Percentiles rank a stretch among this genome's conserved stretches.
Conservation (phyloP, 257 asterid species). For the Lycium ferocissimum region DNA sequence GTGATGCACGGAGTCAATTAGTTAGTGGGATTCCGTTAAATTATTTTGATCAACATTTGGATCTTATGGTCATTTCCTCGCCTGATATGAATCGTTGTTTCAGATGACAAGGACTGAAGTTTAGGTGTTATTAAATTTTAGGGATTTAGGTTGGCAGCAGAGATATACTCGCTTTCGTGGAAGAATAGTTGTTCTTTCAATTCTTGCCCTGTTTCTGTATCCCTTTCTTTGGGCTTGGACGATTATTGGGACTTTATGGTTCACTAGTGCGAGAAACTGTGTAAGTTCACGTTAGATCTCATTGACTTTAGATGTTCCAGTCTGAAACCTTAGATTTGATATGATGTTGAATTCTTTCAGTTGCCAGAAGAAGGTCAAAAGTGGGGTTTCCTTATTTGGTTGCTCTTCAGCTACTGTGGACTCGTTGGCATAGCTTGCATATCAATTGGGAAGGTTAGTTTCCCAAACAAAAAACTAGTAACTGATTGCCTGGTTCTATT, state of each 20-base stretch:
- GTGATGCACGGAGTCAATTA: neutral
- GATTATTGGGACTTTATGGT: slow-evolving; percentile 85
- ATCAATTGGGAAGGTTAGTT: slow-evolving; percentile 79
- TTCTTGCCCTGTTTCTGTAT: slow-evolving; percentile 73
- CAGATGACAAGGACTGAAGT: slow-evolving; percentile 29
- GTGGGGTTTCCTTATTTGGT: slow-evolving; percentile 98
- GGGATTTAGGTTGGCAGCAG: slow-evolving; percentile 99
- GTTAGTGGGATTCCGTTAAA: neutral
- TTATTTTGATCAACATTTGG: neutral
- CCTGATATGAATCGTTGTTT: neutral
- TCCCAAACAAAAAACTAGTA: neutral
- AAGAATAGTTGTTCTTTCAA: slow-evolving; percentile 77
- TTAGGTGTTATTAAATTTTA: slow-evolving; percentile 36
- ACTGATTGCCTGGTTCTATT: neutral
- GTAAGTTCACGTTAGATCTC: slow-evolving; percentile 54
- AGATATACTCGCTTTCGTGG: slow-evolving; percentile 86
- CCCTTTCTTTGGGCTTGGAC: slow-evolving; percentile 96
- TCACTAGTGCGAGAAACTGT: slow-evolving; percentile 74
- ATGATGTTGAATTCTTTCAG: slow-evolving; percentile 45
- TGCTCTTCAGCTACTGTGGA: slow-evolving; percentile 96
- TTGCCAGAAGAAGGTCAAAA: slow-evolving; percentile 97
- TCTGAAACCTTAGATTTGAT: neutral
- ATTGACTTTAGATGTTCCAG: neutral
- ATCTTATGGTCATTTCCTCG: neutral
- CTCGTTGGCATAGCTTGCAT: slow-evolving; percentile 83